Evolutionary conservation across 1,284 basidiomycete species (phyloP).

Genomic region (Takashimella tepidaria): DNA sequence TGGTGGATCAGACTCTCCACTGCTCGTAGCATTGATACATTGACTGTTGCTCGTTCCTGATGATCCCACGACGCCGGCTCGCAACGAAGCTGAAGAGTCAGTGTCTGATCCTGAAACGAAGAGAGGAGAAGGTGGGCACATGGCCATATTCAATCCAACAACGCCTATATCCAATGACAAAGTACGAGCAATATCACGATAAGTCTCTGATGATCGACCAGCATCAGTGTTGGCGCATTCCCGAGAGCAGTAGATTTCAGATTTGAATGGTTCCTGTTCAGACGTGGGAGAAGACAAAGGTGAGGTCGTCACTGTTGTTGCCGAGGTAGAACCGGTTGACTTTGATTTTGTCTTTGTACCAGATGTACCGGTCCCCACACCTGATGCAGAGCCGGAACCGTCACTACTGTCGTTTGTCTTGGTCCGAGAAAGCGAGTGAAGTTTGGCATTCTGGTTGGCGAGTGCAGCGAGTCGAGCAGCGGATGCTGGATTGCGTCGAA

Average conservation of each 20-base stretch:
- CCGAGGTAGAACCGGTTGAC: slow-evolving; percentile 1
- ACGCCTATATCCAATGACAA: slow-evolving; percentile 16
- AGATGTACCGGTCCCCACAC: background rate
- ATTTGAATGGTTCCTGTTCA: slow-evolving; percentile 15
- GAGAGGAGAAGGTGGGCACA: slow-evolving; percentile 39
- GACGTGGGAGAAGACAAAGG: slow-evolving; percentile 1
- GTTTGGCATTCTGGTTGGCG: slow-evolving; percentile 20
- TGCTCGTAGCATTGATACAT: too few relatives aligned
- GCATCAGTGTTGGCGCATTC: slow-evolving; percentile 32
- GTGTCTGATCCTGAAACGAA: slow-evolving; percentile 39
- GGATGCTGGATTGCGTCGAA: slow-evolving; percentile 29
- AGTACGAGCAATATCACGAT: slow-evolving; percentile 29
- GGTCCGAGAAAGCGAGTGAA: slow-evolving; percentile 27
- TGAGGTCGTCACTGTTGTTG: background rate
- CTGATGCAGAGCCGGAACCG: background rate
- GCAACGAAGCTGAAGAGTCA: slow-evolving; percentile 24
- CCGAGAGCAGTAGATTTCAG: slow-evolving; percentile 39
- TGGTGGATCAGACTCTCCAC: background rate
- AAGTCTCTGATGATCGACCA: slow-evolving; percentile 22
- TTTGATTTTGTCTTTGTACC: background rate
- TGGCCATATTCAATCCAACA: slow-evolving; percentile 9
- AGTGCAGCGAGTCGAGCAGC: slow-evolving; percentile 23
- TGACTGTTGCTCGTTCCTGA: too few relatives aligned
- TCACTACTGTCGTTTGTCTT: slow-evolving; percentile 20
- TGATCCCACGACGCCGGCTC: slow-evolving; percentile 2